These are phyloP conservation scores for Trichoderma afroharzianum DNA, from an alignment of 2,329 filamentous ascomycete genomes.

Conservation along the genomic window DNA sequence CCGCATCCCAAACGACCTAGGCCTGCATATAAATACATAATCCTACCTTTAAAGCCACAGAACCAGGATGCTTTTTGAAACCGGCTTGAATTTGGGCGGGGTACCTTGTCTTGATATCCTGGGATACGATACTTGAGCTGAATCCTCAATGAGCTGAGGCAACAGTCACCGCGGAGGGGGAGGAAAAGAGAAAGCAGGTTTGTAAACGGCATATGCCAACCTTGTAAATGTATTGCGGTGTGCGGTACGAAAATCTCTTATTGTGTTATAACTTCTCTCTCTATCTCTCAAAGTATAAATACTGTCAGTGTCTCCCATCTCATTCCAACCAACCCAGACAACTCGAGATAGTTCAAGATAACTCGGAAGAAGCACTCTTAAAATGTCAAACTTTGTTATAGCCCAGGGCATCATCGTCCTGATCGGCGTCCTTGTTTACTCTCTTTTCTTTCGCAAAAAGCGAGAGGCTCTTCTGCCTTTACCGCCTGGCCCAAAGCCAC, in stretches of 20 bases:
- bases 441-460: background rate
- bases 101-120: background rate
- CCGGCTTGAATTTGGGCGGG: background rate
- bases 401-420: background rate
- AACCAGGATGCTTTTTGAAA: background rate
- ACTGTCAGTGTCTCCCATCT: background rate
- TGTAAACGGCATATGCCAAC: too few species aligned
- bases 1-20: background rate
- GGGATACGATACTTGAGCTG: background rate
- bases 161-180: background rate
- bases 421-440: background rate
- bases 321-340: background rate
- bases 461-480: conserved; percentile 6
- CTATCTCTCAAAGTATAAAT: background rate
- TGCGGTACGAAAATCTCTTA: too few species aligned
- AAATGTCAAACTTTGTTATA: background rate
- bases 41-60: background rate
- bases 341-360: background rate
- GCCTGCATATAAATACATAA: background rate
- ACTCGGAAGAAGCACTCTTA: background rate
- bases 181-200: too few species aligned
- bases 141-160: background rate
- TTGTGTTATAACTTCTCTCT: too few species aligned
- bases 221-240: too few species aligned
- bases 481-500: conserved; percentile 30